These are phyloP conservation scores for Capsella bursapastoris DNA, from an alignment of 345 rosid genomes.

Conservation along the genomic window DNA sequence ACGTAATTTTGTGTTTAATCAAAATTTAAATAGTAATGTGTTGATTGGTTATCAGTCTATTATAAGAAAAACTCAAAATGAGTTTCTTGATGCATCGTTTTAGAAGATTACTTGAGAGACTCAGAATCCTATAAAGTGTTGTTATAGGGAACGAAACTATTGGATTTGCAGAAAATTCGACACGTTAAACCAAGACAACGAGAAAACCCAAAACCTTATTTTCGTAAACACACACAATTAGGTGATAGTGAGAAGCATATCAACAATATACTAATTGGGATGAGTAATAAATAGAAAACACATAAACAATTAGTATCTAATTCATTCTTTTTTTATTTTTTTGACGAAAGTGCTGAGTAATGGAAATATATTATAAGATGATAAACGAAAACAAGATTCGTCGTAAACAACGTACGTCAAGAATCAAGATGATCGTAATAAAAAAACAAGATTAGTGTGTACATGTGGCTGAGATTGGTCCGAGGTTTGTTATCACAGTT, in stretches of 20 bases:
- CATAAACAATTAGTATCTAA: neutral
- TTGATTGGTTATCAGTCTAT: too few species aligned
- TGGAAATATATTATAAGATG: neutral
- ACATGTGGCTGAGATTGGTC: conserved; percentile 31
- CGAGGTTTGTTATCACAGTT: conserved; percentile 24
- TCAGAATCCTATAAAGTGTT: conserved; percentile 19
- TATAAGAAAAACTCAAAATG: too few species aligned
- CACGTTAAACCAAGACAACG: conserved; percentile 28
- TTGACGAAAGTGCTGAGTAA: neutral
- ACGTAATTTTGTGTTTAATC: neutral
- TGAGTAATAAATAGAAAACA: neutral
- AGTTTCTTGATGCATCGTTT: neutral
- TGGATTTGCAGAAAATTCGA: conserved; percentile 20
- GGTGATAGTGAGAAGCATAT: neutral
- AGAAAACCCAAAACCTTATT: neutral
- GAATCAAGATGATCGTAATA: neutral
- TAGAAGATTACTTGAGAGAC: neutral
- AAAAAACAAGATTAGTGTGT: too few species aligned
- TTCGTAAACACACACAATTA: neutral
- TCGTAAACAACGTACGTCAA: neutral
- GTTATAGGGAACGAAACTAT: conserved; percentile 1
- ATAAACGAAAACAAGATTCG: neutral
- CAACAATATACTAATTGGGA: neutral
- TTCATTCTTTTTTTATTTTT: neutral
- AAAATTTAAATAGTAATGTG: too few species aligned